These are phyloP conservation scores for Massarina eburnea DNA, from an alignment of 2,329 filamentous ascomycete species.

Conservation along the genomic window DNA sequence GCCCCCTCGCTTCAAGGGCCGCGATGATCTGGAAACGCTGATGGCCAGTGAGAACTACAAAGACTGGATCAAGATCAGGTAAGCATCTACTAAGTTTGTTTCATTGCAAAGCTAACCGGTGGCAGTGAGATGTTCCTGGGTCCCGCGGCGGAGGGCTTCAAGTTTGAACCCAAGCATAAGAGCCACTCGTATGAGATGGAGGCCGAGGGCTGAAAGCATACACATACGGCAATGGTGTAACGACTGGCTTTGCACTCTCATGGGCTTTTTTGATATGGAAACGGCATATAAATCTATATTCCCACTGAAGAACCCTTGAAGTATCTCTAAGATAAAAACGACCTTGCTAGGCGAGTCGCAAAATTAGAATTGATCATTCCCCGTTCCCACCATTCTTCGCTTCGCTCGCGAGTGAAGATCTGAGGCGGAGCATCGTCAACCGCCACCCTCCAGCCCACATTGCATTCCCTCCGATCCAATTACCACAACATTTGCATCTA, in stretches of 20 bases:
- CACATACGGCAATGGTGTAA: background rate
- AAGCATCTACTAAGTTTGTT: constrained; percentile 29
- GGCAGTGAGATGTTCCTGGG: constrained; percentile 95
- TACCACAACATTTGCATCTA: too few relatives aligned
- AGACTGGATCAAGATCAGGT: constrained; percentile 99
- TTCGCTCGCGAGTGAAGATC: background rate
- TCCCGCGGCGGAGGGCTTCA: constrained; percentile 84
- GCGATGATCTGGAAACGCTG: constrained; percentile 92
- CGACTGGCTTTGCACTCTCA: too few relatives aligned
- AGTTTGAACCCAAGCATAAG: constrained; percentile 97
- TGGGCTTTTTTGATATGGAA: background rate
- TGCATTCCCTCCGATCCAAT: background rate
- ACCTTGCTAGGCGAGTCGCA: background rate
- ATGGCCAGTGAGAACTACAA: constrained; percentile 88
- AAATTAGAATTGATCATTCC: background rate
- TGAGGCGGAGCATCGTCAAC: background rate
- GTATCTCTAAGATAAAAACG: background rate
- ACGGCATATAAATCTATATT: background rate
- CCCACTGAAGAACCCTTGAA: background rate
- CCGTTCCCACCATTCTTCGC: background rate
- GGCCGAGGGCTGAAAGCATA: too few relatives aligned
- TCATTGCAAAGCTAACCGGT: constrained; percentile 13
- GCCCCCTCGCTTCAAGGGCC: constrained; percentile 78
- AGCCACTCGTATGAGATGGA: background rate
- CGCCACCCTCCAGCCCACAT: background rate